Percentiles rank a stretch among this genome's conserved stretches.
phyloP scores from a whole-genome alignment of 768 basidiomycete species.

The Suillus ampliporus region DNA sequence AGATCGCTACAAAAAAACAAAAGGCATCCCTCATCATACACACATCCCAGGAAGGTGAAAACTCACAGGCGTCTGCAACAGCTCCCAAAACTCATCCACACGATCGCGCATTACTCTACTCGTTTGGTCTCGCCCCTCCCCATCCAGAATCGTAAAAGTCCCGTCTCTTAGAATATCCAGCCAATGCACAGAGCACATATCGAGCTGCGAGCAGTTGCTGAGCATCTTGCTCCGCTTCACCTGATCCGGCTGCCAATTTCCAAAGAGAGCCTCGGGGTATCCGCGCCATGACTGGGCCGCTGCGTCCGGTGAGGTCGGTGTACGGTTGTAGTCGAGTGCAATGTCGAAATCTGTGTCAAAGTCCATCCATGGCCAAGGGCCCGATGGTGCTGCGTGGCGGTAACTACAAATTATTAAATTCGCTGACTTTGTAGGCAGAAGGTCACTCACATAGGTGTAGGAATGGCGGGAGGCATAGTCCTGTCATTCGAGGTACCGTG shows the following conservation, averaged over 20 bases:
- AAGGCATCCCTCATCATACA: constrained; percentile 1
- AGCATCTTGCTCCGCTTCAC: constrained; percentile 34
- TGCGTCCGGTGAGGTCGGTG: neutral
- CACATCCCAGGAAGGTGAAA: neutral
- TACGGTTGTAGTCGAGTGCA: neutral
- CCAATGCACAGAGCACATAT: constrained; percentile 25
- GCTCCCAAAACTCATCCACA: constrained; percentile 32
- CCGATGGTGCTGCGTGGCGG: constrained; percentile 45
- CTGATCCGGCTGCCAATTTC: constrained; percentile 54
- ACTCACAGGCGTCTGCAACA: constrained; percentile 34
- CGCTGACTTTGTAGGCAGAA: neutral
- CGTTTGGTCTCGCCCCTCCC: constrained; percentile 4
- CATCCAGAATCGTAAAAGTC: constrained; percentile 22
- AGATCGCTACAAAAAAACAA: constrained; percentile 22
- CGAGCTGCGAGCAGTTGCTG: constrained; percentile 20
- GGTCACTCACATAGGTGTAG: constrained; percentile 5
- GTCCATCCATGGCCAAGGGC: constrained; percentile 51
- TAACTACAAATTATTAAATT: constrained; percentile 22
- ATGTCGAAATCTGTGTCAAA: constrained; percentile 33
- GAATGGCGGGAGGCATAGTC: constrained; percentile 4
- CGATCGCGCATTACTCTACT: constrained; percentile 25
- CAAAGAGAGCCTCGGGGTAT: constrained; percentile 53
- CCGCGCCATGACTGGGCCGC: constrained; percentile 25
- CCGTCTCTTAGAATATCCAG: constrained; percentile 26
- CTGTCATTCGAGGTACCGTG: neutral